Conservation (phyloP, 768 basidiomycete species). For the Tephrocybe sp. region DNA sequence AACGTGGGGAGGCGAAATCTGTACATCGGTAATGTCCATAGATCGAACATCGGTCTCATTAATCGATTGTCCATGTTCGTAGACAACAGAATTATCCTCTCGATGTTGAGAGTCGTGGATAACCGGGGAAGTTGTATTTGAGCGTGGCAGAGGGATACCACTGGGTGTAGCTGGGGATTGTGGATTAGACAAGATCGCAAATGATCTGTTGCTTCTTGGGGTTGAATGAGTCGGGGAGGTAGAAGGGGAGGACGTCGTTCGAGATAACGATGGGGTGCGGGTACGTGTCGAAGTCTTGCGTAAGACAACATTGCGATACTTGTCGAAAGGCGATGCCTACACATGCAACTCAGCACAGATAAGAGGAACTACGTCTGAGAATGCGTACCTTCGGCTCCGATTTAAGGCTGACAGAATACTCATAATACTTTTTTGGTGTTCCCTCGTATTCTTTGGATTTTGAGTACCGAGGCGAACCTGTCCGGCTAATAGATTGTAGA, state of each 20-base stretch:
- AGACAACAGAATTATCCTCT: conserved; percentile 18
- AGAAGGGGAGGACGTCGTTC: conserved; percentile 55
- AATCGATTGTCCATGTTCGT: conserved; percentile 26
- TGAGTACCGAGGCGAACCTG: conserved; percentile 50
- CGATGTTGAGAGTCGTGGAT: conserved; percentile 27
- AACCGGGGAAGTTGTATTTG: conserved; percentile 49
- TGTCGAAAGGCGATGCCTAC: conserved; percentile 62
- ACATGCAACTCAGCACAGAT: not conserved
- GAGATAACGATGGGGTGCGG: conserved; percentile 68
- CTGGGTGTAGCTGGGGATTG: conserved; percentile 49
- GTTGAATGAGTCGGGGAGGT: conserved; percentile 68
- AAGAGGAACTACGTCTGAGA: not conserved
- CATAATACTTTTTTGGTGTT: conserved; percentile 53
- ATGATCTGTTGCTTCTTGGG: conserved; percentile 55
- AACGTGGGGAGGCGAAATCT: conserved; percentile 40
- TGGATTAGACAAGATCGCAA: conserved; percentile 35
- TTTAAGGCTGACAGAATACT: conserved; percentile 59
- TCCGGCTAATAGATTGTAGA: conserved; percentile 53
- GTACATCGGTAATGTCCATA: conserved; percentile 57
- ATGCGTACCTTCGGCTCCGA: conserved; percentile 59
- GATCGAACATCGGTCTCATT: conserved; percentile 37
- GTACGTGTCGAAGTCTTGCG: conserved; percentile 50
- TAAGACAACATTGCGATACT: conserved; percentile 61
- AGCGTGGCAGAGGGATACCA: conserved; percentile 52
- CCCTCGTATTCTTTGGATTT: conserved; percentile 32